Base-by-base conservation (phyloP, 1,284 basidiomycete genomes). In the Flammula alnicola region DNA sequence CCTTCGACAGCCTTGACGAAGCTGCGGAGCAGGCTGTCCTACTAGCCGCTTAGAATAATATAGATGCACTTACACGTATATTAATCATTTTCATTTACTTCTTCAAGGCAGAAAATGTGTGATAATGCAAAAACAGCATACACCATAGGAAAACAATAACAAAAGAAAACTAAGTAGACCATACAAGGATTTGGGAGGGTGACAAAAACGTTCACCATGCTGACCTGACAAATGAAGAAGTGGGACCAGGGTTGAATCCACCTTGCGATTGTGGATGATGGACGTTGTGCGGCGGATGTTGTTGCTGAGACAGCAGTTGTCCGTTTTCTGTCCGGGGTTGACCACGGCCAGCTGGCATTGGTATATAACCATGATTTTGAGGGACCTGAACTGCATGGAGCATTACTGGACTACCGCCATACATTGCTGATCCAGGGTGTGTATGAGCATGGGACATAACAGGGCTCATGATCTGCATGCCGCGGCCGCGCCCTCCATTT, bases 11-110 rank as follows among this genome's bases (percentile, higher is more conserved):
- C 60, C 79, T 93, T 29, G 91, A 94, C 62, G 86, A 91, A 48
- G 93, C 94, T 49, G 93, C 93, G 23, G 79, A 88, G 67, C 84
- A 87, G 63, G 93, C 94, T 44, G 93, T 92, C 49, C 76, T 90
- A 72, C 71, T 91, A 63, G 88, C 82, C 51, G 67, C 61, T 61
- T 80, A 75, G 52, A 53, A 23, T 51, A 46, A 20, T 44, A 55
- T 44, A 31, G 27, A 52, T 17, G 52, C 39, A 27, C 33, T 43
- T 49, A 43, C 33, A 43, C 45, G 37, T 53, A 51, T 51, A 42
- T 54, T 53, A 50, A 49, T 52, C 44, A 51, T 52, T 49, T n/a
- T 51, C 42, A 44, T 46, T 33, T 41, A 49, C 29, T 49, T 44
- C 47, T 52, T 49, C 29, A 27, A 37, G 31, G 38, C 19, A 40